Percentiles rank a stretch among this genome's conserved stretches.
These are phyloP conservation scores for Paraglomus occultum DNA, from an alignment of 192 early-diverging fungal genomes.

Conservation along the genomic window DNA sequence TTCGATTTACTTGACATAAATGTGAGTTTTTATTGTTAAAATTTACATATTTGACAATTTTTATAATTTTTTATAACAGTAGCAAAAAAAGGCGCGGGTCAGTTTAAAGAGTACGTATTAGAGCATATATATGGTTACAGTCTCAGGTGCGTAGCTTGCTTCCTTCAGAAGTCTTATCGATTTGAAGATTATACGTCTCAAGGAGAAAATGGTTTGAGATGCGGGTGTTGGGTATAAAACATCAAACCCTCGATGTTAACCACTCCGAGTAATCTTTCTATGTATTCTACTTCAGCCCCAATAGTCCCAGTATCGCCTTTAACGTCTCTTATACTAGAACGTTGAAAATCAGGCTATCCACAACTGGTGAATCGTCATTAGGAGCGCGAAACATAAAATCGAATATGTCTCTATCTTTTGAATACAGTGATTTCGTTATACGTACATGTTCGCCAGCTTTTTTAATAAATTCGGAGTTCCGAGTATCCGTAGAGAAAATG, in stretches of 20 bases:
- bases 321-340: not conserved
- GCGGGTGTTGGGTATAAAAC: not conserved
- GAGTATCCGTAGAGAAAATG: slow-evolving; percentile 9
- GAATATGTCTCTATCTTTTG: slow-evolving; percentile 2
- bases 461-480: not conserved
- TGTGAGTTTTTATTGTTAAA: too few relatives aligned
- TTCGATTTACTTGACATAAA: too few relatives aligned
- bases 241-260: not conserved
- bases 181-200: not conserved
- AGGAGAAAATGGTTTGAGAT: not conserved
- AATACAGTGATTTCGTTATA: not conserved
- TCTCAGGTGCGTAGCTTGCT: too few relatives aligned
- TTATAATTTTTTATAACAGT: too few relatives aligned
- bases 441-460: not conserved
- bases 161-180: too few relatives aligned
- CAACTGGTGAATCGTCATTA: not conserved
- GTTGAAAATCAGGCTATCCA: not conserved
- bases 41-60: too few relatives aligned
- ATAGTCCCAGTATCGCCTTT: not conserved
- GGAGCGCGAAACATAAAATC: not conserved
- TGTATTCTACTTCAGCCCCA: not conserved
- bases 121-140: too few relatives aligned
- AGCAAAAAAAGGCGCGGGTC: too few relatives aligned
- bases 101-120: too few relatives aligned
- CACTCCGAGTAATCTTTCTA: slow-evolving; percentile 4